Percentiles rank a stretch among this genome's conserved stretches.
Conservation (phyloP, 345 rosid species). For the Raphanus raphanistrum region DNA sequence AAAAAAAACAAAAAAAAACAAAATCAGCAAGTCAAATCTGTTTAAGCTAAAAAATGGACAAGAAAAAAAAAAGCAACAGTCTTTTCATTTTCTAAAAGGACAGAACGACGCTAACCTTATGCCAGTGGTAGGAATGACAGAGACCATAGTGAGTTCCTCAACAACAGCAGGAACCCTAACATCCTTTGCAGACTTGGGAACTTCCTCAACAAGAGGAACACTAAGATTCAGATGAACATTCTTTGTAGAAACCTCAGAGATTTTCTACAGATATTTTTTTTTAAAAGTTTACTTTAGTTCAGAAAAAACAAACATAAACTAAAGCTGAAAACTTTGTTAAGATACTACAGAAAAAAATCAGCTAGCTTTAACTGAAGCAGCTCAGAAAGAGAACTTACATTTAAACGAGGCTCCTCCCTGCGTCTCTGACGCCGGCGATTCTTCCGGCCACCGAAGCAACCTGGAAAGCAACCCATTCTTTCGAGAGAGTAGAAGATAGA, state of each 20-base stretch:
- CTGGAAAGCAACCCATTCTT: conserved; percentile 83
- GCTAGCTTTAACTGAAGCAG: neutral
- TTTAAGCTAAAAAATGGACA: neutral
- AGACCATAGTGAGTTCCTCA: neutral
- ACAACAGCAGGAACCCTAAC: neutral
- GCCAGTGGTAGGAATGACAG: conserved; percentile 35
- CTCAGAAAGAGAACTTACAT: conserved; percentile 41
- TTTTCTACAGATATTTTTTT: conserved; percentile 27
- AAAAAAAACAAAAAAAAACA: neutral
- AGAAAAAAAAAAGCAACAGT: neutral
- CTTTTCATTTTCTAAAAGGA: neutral
- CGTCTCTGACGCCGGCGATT: conserved; percentile 54
- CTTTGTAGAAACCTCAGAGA: conserved; percentile 20
- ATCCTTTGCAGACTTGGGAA: neutral
- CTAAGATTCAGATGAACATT: conserved; percentile 11
- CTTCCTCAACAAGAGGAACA: conserved; percentile 2
- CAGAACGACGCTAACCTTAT: conserved; percentile 41
- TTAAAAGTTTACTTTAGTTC: neutral
- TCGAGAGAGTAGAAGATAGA: conserved; percentile 10
- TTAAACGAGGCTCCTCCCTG: conserved; percentile 48
- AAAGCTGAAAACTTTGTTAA: neutral
- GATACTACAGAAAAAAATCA: neutral
- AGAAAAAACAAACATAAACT: neutral
- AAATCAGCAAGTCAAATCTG: neutral
- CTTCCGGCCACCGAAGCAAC: conserved; percentile 83